Evolutionary conservation across 164 flowering plant genomes (phyloP).

Genomic region (Tetrastigma voinierianum): DNA sequence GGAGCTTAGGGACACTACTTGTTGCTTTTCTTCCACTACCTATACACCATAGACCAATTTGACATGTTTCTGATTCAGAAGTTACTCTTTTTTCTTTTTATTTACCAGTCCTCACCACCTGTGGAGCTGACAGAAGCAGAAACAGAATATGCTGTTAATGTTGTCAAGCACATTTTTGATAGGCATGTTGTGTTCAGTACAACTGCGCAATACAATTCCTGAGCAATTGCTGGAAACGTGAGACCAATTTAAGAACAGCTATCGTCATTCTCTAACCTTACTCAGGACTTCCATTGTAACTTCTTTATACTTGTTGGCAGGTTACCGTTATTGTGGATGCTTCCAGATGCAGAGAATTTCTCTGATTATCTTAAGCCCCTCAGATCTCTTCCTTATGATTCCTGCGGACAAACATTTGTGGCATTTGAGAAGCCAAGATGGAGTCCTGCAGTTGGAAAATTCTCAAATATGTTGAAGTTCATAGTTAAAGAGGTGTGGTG

Average conservation of each 20-base stretch:
- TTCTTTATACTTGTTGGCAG: slow-evolving; percentile 38
- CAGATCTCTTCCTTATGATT: slow-evolving; percentile 88
- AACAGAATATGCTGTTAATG: slow-evolving; percentile 97
- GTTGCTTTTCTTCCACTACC: too few species aligned
- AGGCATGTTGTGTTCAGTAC: slow-evolving; percentile 90
- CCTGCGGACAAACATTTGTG: slow-evolving; percentile 89
- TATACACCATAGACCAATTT: too few species aligned
- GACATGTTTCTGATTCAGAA: not conserved
- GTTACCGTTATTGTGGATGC: slow-evolving; percentile 84
- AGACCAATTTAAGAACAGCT: slow-evolving; percentile 1
- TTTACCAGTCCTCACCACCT: slow-evolving; percentile 78
- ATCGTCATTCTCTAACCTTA: not conserved
- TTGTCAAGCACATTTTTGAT: slow-evolving; percentile 93
- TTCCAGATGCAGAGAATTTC: slow-evolving; percentile 96
- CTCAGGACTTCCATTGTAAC: not conserved
- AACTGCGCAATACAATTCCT: slow-evolving; percentile 94
- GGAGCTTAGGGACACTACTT: too few species aligned
- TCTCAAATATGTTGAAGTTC: slow-evolving; percentile 71
- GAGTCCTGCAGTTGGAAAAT: slow-evolving; percentile 81
- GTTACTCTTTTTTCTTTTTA: not conserved
- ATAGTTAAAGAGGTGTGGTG: slow-evolving; percentile 79
- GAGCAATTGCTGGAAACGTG: slow-evolving; percentile 93
- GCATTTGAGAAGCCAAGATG: slow-evolving; percentile 93
- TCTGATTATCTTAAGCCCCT: slow-evolving; percentile 77
- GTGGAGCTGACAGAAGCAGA: slow-evolving; percentile 97